Conservation (phyloP, 2,329 filamentous ascomycete species). For the Blumeria graminis region DNA sequence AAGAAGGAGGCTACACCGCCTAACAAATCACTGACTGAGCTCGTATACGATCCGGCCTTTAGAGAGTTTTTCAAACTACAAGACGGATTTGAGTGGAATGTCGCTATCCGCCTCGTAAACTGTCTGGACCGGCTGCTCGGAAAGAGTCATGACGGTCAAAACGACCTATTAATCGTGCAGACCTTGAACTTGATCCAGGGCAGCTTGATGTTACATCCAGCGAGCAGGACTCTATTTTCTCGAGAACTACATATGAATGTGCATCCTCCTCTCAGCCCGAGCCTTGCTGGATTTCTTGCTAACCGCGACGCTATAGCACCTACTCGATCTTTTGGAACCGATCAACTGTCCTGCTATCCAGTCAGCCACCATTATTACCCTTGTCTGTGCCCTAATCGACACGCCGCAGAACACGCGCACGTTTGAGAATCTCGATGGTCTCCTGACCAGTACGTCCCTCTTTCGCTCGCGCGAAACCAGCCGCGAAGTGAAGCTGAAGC, state of each 20-base stretch:
- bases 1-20: constrained; percentile 15
- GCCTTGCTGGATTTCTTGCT: not conserved
- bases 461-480: constrained; percentile 76
- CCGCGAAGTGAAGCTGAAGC: constrained; percentile 76
- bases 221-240: constrained; percentile 66
- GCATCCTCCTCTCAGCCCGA: constrained; percentile 13
- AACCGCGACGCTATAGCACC: constrained; percentile 27
- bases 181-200: constrained; percentile 80
- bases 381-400: constrained; percentile 73
- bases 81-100: constrained; percentile 96
- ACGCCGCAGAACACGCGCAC: constrained; percentile 70
- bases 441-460: constrained; percentile 73
- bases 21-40: constrained; percentile 38
- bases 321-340: constrained; percentile 82
- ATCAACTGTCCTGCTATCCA: constrained; percentile 83
- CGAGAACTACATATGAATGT: constrained; percentile 90
- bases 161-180: constrained; percentile 70
- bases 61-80: constrained; percentile 91
- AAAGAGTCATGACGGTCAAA: constrained; percentile 57
- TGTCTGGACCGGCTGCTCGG: constrained; percentile 72
- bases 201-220: constrained; percentile 65
- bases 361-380: constrained; percentile 66
- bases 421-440: constrained; percentile 77
- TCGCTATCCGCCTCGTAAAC: constrained; percentile 61
- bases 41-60: constrained; percentile 69